A percentile compares a stretch with the other conserved stretches of the same genome.
Evolutionary conservation across 2,329 filamentous ascomycete species (phyloP).

Genomic region (Rhinocladiella similis): DNA sequence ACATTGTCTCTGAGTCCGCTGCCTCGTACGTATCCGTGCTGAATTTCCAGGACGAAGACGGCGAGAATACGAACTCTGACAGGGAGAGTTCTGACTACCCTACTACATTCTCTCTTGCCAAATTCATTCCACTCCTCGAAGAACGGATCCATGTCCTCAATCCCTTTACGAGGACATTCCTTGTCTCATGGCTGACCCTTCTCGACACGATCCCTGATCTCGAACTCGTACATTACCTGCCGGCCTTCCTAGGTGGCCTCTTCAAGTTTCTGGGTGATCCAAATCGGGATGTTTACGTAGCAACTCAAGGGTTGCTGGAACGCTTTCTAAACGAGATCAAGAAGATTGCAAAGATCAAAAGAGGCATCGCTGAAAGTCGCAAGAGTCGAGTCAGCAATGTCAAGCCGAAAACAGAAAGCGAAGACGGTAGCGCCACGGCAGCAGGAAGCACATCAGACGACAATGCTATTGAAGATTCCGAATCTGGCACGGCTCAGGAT

Average conservation of each 20-base stretch:
- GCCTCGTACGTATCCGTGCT: conserved; percentile 92
- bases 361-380: conserved; percentile 83
- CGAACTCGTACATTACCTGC: conserved; percentile 88
- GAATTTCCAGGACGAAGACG: conserved; percentile 57
- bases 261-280: conserved; percentile 90
- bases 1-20: conserved; percentile 93
- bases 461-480: conserved; percentile 38
- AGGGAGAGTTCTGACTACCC: conserved; percentile 55
- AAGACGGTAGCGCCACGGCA: conserved; percentile 34
- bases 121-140: conserved; percentile 89
- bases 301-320: conserved; percentile 84
- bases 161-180: conserved; percentile 89
- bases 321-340: conserved; percentile 92
- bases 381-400: conserved; percentile 58
- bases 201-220: conserved; percentile 96
- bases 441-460: conserved; percentile 23
- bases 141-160: conserved; percentile 94
- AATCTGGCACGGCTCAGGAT: conserved; percentile 53
- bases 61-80: conserved; percentile 42
- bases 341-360: conserved; percentile 88
- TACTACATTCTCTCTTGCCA: conserved; percentile 86
- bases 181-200: conserved; percentile 93
- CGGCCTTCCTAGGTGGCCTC: conserved; percentile 84
- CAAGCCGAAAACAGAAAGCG: conserved; percentile 21
- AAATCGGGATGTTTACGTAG: conserved; percentile 91